Base-by-base conservation (phyloP, 176 grass and related monocot genomes). In the Chrysopogon serrulatus region DNA sequence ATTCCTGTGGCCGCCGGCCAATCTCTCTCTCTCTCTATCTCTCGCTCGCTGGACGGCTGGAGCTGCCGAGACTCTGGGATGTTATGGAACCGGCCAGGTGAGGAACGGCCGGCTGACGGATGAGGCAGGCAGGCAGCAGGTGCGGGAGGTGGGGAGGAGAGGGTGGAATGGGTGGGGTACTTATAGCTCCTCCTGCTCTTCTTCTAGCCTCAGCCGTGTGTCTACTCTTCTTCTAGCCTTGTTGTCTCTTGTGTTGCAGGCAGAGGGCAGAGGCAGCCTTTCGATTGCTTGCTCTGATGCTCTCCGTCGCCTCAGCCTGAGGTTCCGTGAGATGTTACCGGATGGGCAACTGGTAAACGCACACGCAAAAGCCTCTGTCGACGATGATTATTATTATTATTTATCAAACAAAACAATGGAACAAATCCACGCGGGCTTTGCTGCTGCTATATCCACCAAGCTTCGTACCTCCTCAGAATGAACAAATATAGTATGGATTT, bases 331-430 rank as follows among this genome's bases (percentile, higher is more conserved):
- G 30, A 60, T 23, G 79, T 17, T 64, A 72, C 24, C 84, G 34
- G 39, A 51, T 9, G 26, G 8, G 9, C 65, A 62, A 51, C 86
- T 8, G n/a, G 79, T 39, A 77, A 82, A 76, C 79, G 63, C 30
- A 76, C 85, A 82, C 79, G 85, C 85, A 87, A 82, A 82, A 51
- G 13, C 60, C 41, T 80, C 68, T 18, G 12, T 48, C 0, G 21
- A 24, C 39, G 39, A 85, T 37, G 44, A 14, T 59, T 10, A 57
- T n/a, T n/a, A 54, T 10, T 54, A 53, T 21, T 23, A 56, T 61
- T 63, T 23, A 56, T 61, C 31, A 31, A 31, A 63, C 60, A 63
- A 71, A 53, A 75, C 1, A 60, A 47, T 61, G 28, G 15, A 15
- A 37, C 39, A 79, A 86, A 63, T 15, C 39, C 65, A 48, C 16